Conservation (phyloP, 2,329 filamentous ascomycete genomes). For the Botrytis fabae region DNA sequence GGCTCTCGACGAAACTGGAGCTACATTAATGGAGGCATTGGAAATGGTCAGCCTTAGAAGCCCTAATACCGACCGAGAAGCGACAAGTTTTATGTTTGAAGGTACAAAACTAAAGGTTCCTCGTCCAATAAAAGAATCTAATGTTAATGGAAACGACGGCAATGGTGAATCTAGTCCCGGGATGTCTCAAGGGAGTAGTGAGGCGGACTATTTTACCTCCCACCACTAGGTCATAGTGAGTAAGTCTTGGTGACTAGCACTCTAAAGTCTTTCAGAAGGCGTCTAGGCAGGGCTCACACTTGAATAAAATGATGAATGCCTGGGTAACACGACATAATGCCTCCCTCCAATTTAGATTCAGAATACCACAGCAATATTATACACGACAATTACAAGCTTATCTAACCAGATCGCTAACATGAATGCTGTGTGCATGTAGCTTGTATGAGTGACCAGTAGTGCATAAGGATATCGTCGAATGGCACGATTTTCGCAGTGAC, state of each 20-base stretch:
- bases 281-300: slow-evolving; percentile 7
- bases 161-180: slow-evolving; percentile 31
- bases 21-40: slow-evolving; percentile 73
- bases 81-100: slow-evolving; percentile 44
- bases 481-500: neutral
- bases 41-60: slow-evolving; percentile 56
- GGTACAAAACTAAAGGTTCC: slow-evolving; percentile 41
- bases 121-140: slow-evolving; percentile 25
- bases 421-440: neutral
- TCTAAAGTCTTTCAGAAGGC: slow-evolving; percentile 7
- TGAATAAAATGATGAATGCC: slow-evolving; percentile 21
- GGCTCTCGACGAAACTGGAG: slow-evolving; percentile 83
- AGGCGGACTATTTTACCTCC: slow-evolving; percentile 28
- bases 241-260: slow-evolving; percentile 6
- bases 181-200: slow-evolving; percentile 33
- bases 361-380: slow-evolving; percentile 19
- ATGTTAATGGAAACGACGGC: slow-evolving; percentile 41
- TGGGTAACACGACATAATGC: slow-evolving; percentile 1
- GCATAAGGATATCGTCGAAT: neutral
- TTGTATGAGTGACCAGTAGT: neutral
- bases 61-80: slow-evolving; percentile 40
- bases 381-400: neutral
- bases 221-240: neutral
- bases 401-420: neutral
- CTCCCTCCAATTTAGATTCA: slow-evolving; percentile 10